phyloP scores from a whole-genome alignment of 2,329 filamentous ascomycete species.

The Exserohilum turcica region DNA sequence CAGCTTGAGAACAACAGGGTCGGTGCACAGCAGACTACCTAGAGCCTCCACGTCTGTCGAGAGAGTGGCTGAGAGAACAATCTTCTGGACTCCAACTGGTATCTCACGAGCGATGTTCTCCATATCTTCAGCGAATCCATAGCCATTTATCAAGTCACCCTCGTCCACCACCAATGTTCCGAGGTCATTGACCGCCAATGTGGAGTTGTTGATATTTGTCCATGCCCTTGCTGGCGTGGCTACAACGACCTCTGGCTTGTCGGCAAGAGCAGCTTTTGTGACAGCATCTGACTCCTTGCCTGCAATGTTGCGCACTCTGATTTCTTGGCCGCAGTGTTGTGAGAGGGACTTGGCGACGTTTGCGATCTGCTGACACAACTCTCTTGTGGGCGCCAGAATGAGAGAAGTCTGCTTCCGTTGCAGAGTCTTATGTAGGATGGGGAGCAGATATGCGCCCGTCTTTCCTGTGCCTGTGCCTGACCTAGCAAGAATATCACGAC shows the following conservation, averaged over 20 bases:
- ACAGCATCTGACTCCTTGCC: constrained; percentile 90
- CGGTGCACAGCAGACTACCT: constrained; percentile 82
- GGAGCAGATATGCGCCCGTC: constrained; percentile 93
- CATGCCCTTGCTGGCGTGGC: constrained; percentile 87
- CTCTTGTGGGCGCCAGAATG: constrained; percentile 90
- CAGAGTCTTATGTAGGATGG: constrained; percentile 82
- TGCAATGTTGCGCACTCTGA: constrained; percentile 83
- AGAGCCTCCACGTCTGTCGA: constrained; percentile 85
- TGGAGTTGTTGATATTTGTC: constrained; percentile 73
- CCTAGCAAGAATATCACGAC: constrained; percentile 87
- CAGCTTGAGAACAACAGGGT: constrained; percentile 78
- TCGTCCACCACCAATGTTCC: constrained; percentile 83
- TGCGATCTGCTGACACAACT: constrained; percentile 89
- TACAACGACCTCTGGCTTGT: constrained; percentile 85
- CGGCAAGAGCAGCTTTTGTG: constrained; percentile 82
- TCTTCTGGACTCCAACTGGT: constrained; percentile 84
- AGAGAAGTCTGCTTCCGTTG: constrained; percentile 80
- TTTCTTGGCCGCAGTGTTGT: constrained; percentile 81
- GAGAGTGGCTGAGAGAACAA: constrained; percentile 92
- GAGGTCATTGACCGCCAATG: constrained; percentile 72
- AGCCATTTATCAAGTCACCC: constrained; percentile 89
- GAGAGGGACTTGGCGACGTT: constrained; percentile 78
- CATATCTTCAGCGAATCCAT: constrained; percentile 91
- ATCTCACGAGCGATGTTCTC: constrained; percentile 76
- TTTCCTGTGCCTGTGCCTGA: constrained; percentile 96